phyloP scores from a whole-genome alignment of 495 filamentous ascomycete species.

The Aspergillus nidulans region DNA sequence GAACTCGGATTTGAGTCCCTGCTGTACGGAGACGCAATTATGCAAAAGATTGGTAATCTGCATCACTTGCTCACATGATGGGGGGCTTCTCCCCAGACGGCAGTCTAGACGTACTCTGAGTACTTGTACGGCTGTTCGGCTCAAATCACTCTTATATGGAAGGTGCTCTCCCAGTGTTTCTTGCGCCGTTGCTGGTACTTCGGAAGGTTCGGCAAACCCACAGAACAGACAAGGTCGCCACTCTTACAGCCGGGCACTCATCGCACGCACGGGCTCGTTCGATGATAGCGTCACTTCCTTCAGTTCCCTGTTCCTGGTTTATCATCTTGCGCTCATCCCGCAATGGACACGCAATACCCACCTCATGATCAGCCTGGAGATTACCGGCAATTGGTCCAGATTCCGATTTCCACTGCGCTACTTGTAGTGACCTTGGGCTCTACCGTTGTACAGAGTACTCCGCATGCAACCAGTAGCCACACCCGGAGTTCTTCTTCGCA shows the following conservation, averaged over 20 bases:
- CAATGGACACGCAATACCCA: slow-evolving; percentile 1
- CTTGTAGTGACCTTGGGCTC: too few species aligned
- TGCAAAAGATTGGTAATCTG: not conserved
- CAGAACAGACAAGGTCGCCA: not conserved
- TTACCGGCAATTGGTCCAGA: not conserved
- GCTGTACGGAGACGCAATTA: not conserved
- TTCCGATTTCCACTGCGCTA: not conserved
- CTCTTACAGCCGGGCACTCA: not conserved
- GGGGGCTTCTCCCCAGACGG: not conserved
- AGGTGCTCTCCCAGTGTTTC: not conserved
- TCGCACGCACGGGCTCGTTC: not conserved
- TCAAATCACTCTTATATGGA: too few species aligned
- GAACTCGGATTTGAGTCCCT: not conserved
- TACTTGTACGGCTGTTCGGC: too few species aligned
- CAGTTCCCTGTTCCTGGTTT: slow-evolving; percentile 6
- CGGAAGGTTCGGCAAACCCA: not conserved
- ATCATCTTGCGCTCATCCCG: slow-evolving; percentile 3
- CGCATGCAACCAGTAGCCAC: too few species aligned
- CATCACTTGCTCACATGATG: slow-evolving; percentile 10
- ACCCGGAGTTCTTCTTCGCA: slow-evolving; percentile 6
- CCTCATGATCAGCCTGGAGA: slow-evolving; percentile 1
- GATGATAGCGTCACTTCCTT: slow-evolving; percentile 4
- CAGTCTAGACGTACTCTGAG: not conserved
- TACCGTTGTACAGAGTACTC: too few species aligned
- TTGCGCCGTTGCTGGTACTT: not conserved